Percentiles rank a stretch among this genome's conserved stretches.
These are phyloP conservation scores for Neurospora sp. DNA, from an alignment of 495 filamentous ascomycete species.

Conservation along the genomic window DNA sequence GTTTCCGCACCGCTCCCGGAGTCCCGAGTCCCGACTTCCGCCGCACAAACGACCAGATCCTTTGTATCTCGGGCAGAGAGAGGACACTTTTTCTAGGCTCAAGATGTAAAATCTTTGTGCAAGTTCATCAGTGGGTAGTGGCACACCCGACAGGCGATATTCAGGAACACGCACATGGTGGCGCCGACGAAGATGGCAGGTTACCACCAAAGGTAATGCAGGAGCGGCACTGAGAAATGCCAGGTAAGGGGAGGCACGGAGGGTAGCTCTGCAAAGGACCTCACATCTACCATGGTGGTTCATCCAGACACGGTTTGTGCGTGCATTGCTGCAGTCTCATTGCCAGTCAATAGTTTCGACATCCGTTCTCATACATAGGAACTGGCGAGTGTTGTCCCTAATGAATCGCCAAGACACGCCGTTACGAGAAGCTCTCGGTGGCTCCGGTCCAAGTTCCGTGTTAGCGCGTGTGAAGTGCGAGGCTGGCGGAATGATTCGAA, in stretches of 20 bases:
- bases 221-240: slow-evolving; percentile 10
- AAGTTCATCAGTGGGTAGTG: not conserved
- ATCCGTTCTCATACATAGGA: not conserved
- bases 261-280: not conserved
- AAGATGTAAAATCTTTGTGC: not conserved
- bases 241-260: not conserved
- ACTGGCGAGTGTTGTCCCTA: not conserved
- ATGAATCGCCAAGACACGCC: not conserved
- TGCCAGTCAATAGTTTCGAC: not conserved
- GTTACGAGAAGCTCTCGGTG: not conserved
- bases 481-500: slow-evolving; percentile 14
- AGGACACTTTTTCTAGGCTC: not conserved
- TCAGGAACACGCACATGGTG: slow-evolving; percentile 15
- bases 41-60: not conserved
- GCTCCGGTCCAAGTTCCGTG: not conserved
- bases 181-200: not conserved
- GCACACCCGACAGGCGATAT: slow-evolving; percentile 3
- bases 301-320: not conserved
- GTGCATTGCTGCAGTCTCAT: not conserved
- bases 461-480: not conserved
- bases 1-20: not conserved
- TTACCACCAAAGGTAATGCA: slow-evolving; percentile 14
- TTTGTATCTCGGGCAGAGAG: not conserved
- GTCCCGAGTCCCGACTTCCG: not conserved
- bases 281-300: not conserved